These are phyloP conservation scores for Centrapalus pauciflorus DNA, from an alignment of 129 eudicot genomes.

Conservation along the genomic window DNA sequence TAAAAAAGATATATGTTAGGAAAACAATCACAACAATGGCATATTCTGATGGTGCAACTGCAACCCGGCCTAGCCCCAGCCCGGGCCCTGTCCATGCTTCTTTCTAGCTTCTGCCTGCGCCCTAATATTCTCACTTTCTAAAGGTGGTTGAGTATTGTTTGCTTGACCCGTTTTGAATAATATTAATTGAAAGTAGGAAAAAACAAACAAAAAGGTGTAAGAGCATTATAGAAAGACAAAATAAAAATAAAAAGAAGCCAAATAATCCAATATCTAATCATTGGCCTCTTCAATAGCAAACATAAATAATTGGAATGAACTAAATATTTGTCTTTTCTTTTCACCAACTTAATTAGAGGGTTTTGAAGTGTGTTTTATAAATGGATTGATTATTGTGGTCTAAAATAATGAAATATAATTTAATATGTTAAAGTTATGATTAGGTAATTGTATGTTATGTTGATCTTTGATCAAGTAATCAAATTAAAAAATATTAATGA, in stretches of 20 bases:
- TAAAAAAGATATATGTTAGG: not conserved
- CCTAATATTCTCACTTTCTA: slow-evolving; percentile 2
- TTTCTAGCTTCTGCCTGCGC: slow-evolving; percentile 18
- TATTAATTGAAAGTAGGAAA: not conserved
- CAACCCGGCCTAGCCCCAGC: not conserved
- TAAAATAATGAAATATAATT: no score
- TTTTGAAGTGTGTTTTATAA: not conserved
- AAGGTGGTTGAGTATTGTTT: slow-evolving; percentile 15
- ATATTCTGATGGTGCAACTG: slow-evolving; percentile 33
- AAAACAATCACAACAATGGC: slow-evolving; percentile 18
- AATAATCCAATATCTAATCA: slow-evolving; percentile 8
- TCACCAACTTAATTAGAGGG: slow-evolving; percentile 7
- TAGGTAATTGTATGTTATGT: no score
- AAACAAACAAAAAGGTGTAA: not conserved
- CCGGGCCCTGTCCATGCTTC: slow-evolving; percentile 15
- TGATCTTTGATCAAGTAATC: no score
- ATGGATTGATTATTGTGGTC: no score
- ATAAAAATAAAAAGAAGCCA: not conserved
- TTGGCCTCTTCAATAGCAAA: slow-evolving; percentile 2
- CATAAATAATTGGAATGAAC: slow-evolving; percentile 1
- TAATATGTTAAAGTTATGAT: no score
- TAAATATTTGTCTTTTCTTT: slow-evolving; percentile 9
- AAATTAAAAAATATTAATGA: no score
- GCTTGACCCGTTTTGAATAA: not conserved
- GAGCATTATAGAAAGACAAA: not conserved